Percentiles rank a stretch among this genome's conserved stretches.
phyloP scores from a whole-genome alignment of 202 grass and related monocot species.

The Eragrostis tef region DNA sequence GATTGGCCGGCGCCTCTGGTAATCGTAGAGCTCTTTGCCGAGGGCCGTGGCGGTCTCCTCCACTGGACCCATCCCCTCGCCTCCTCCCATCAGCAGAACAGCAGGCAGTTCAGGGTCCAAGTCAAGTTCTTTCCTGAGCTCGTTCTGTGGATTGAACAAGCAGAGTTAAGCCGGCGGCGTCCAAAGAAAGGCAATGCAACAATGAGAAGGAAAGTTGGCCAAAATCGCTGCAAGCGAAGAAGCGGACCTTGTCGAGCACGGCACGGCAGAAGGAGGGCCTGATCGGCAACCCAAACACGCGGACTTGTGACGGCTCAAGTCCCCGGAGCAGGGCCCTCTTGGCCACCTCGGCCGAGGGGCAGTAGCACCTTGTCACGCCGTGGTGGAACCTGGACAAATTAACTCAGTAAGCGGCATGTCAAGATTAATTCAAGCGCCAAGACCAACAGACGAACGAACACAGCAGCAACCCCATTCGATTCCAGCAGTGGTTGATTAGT shows the following conservation, averaged over 20 bases:
- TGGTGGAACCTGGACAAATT: slow-evolving; percentile 71
- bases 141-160: slow-evolving; percentile 50
- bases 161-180: background rate
- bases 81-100: slow-evolving; percentile 80
- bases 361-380: slow-evolving; percentile 82
- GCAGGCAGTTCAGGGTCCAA: slow-evolving; percentile 68
- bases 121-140: slow-evolving; percentile 66
- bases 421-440: background rate
- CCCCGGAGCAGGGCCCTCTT: slow-evolving; percentile 70
- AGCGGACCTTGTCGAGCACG: slow-evolving; percentile 74
- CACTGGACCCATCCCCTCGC: slow-evolving; percentile 88
- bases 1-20: slow-evolving; percentile 33
- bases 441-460: background rate
- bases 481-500: background rate
- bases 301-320: slow-evolving; percentile 66
- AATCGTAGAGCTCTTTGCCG: slow-evolving; percentile 62
- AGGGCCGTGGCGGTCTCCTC: slow-evolving; percentile 71
- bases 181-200: slow-evolving; percentile 3
- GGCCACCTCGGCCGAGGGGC: slow-evolving; percentile 75
- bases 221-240: background rate
- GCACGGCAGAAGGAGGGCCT: slow-evolving; percentile 82
- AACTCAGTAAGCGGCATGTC: background rate
- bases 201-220: background rate
- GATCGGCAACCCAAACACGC: slow-evolving; percentile 73
- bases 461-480: background rate